Evolutionary conservation across 1,139 yeast genomes (phyloP), one percentile per base, ranked within the genome.

Genomic region (Scheffersomyces cryptocercus): DNA sequence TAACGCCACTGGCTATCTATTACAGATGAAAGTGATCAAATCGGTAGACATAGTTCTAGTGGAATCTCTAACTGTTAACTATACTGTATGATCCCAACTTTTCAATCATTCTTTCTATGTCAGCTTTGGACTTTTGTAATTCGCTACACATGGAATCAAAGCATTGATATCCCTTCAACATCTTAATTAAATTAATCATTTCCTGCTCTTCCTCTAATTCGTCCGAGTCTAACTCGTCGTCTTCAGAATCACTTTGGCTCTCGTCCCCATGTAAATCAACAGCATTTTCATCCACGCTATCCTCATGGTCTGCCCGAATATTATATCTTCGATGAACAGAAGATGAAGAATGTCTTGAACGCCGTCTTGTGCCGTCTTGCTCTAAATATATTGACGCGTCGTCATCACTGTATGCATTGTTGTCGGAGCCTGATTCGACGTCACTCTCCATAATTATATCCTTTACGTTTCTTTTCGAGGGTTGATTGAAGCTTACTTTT

Each of bases 111-210:
- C 58, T 53, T 50, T 81, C 84, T 1, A 85, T 79, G 34, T 84
- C 85, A 16, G 60, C 61, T 41, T 83, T 69, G 13, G 87, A 74
- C 56, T 75, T 73, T 42, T 77, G 79, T 48, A 86, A 64, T 51
- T 82, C 86, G 0, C 91, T 85, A 54, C 91, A 84, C 2, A 88
- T 82, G 7, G 84, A 77, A 58, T 88, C 96, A 51, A 85, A 77
- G 54, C 81, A 81, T 47, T 82, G 85, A 28, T 80, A 79, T 24
- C 80, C 80, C 47, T 75, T 77, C 29, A 85, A 56, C 36, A 84
- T 65, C 47, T 79, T 64, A 30, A 85, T 58, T 29, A 74, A 52
- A 28, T 66, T 58, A 8, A 61, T 54, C 39, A 57, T 43, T 13
- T 55, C 58, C 56, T 66, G 70, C 49, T 72, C 73, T 43, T 66